Conservation (phyloP, 805 yeast genomes). For the Vanderwaltozyma verrucispora region DNA sequence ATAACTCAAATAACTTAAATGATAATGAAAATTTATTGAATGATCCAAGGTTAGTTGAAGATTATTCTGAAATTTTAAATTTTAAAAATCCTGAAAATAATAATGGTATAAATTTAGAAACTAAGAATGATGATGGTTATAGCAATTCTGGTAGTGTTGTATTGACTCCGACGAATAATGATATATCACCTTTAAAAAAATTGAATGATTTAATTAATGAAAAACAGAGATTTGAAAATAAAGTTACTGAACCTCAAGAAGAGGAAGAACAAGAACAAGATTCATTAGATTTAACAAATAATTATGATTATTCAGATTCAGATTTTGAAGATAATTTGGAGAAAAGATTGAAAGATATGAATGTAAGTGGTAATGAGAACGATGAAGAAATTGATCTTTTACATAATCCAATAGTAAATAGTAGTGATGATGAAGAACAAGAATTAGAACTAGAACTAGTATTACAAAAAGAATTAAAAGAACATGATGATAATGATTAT, state of each 20-base stretch:
- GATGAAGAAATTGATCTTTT: neutral
- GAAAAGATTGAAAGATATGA: constrained; percentile 19
- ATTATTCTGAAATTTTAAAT: constrained; percentile 19
- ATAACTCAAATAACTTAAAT: too few species aligned
- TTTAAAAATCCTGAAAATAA: constrained; percentile 3
- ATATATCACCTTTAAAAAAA: neutral
- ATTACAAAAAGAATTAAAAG: neutral
- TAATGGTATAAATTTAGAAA: neutral
- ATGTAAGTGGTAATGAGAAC: constrained; percentile 2
- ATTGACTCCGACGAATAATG: constrained; percentile 11
- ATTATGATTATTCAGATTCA: constrained; percentile 26
- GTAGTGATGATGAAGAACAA: neutral
- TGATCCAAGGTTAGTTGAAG: constrained; percentile 25
- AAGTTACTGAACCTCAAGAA: neutral
- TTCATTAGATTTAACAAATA: neutral
- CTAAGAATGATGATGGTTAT: constrained; percentile 3
- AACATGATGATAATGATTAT: neutral
- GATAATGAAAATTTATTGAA: constrained; percentile 9
- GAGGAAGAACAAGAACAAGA: neutral
- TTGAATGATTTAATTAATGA: neutral
- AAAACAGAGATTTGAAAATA: neutral
- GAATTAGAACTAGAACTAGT: neutral
- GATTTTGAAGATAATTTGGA: constrained; percentile 29
- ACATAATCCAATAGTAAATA: neutral
- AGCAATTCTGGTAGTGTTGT: constrained; percentile 25